Evolutionary conservation across 2,329 filamentous ascomycete genomes (phyloP).

Genomic region (Colletotrichum tofieldiae): DNA sequence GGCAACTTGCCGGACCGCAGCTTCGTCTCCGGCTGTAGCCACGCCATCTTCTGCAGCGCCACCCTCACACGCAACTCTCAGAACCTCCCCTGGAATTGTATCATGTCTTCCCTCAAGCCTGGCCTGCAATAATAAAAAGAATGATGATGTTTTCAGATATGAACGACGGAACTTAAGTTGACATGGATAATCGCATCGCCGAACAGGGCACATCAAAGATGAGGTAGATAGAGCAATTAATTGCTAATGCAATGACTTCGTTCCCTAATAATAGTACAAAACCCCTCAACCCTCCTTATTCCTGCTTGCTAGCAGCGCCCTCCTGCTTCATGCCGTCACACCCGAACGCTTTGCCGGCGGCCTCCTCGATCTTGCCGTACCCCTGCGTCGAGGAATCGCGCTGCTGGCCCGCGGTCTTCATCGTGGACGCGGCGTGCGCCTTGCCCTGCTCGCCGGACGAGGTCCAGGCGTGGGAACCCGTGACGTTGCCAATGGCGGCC

Average conservation of each 20-base stretch:
- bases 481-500: slow-evolving; percentile 74
- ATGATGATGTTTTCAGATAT: too few species aligned
- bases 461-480: slow-evolving; percentile 75
- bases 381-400: slow-evolving; percentile 69
- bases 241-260: not conserved
- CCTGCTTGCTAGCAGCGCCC: slow-evolving; percentile 66
- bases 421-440: slow-evolving; percentile 71
- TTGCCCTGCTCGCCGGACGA: slow-evolving; percentile 76
- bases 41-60: too few species aligned
- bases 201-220: not conserved
- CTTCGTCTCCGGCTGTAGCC: too few species aligned
- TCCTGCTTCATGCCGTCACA: slow-evolving; percentile 81
- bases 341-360: slow-evolving; percentile 74
- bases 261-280: not conserved
- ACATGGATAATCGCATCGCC: not conserved
- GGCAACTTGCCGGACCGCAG: too few species aligned
- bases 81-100: too few species aligned
- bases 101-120: too few species aligned
- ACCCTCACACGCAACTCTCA: too few species aligned
- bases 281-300: slow-evolving; percentile 38
- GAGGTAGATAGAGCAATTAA: not conserved
- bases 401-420: slow-evolving; percentile 73
- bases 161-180: too few species aligned
- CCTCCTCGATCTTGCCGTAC: slow-evolving; percentile 75
- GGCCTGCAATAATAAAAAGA: too few species aligned